Percentiles rank a stretch among this genome's conserved stretches.
Evolutionary conservation across 2,329 filamentous ascomycete species (phyloP).

Genomic region (Alternaria solani): DNA sequence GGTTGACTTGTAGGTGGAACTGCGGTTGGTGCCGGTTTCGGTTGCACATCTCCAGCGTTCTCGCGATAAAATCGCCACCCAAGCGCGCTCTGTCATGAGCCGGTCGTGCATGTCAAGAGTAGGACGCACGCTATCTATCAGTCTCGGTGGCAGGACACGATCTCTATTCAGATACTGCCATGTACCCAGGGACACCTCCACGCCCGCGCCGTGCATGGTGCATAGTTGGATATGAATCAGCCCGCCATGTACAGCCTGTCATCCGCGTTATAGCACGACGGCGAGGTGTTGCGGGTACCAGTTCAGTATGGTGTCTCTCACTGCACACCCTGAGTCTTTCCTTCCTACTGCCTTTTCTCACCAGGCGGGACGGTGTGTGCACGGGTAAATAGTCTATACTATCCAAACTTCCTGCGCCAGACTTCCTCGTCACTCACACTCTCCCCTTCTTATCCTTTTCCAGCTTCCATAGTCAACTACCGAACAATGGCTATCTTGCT

Average conservation of each 20-base stretch:
- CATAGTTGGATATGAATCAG: background rate
- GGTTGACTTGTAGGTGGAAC: background rate
- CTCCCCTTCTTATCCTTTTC: background rate
- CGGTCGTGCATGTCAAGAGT: background rate
- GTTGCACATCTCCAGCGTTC: background rate
- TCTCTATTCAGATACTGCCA: background rate
- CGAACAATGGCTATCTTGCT: constrained; percentile 4
- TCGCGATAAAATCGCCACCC: background rate
- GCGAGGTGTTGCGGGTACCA: background rate
- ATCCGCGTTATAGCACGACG: background rate
- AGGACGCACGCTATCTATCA: background rate
- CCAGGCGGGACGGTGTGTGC: background rate
- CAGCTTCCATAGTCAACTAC: background rate
- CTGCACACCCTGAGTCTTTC: background rate
- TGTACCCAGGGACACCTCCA: background rate
- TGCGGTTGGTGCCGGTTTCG: background rate
- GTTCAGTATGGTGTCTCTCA: background rate
- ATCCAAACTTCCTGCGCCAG: constrained; percentile 1
- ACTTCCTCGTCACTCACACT: background rate
- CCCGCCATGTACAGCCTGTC: background rate
- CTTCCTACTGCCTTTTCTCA: background rate
- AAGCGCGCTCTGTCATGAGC: background rate
- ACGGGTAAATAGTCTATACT: background rate
- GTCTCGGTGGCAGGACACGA: background rate
- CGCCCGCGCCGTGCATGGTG: no score